These are phyloP conservation scores for Wickerhamomyces hampshirensis DNA, from an alignment of 805 yeast species.

Conservation along the genomic window DNA sequence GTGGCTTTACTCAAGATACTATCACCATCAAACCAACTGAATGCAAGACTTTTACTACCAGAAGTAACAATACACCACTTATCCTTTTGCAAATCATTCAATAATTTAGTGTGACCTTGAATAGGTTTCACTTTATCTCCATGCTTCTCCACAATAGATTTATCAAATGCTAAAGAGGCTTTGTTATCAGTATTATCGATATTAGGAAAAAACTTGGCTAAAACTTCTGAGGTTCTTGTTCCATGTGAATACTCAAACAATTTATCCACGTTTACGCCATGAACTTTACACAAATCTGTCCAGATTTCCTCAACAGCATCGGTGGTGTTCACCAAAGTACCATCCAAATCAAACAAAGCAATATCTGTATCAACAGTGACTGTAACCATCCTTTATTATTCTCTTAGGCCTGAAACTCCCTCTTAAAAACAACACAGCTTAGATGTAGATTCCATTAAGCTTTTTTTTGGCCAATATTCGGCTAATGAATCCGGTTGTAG, in stretches of 20 bases:
- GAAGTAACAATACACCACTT: constrained; percentile 82
- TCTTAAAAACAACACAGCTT: no score
- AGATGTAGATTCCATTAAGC: no score
- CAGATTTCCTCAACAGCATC: constrained; percentile 80
- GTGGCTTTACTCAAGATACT: constrained; percentile 46
- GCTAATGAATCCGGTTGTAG: no score
- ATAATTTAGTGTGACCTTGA: constrained; percentile 67
- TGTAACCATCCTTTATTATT: constrained; percentile 11
- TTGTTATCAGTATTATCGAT: constrained; percentile 63
- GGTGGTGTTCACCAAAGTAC: constrained; percentile 80
- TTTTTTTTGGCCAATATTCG: no score
- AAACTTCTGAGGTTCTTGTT: constrained; percentile 75
- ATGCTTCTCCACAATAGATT: constrained; percentile 63
- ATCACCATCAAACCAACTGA: constrained; percentile 68
- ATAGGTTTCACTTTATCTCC: constrained; percentile 72
- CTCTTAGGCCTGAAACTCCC: no score
- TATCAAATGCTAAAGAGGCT: constrained; percentile 53
- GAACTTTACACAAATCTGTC: constrained; percentile 68
- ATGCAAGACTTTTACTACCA: constrained; percentile 73
- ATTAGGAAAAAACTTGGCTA: constrained; percentile 70
- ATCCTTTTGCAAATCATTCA: constrained; percentile 49
- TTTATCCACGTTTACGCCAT: constrained; percentile 56
- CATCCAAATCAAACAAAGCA: constrained; percentile 76
- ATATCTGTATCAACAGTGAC: constrained; percentile 18
- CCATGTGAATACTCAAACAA: constrained; percentile 48